Base-by-base conservation (phyloP, 1,139 yeast genomes). In the Suhomyces coccinellae region DNA sequence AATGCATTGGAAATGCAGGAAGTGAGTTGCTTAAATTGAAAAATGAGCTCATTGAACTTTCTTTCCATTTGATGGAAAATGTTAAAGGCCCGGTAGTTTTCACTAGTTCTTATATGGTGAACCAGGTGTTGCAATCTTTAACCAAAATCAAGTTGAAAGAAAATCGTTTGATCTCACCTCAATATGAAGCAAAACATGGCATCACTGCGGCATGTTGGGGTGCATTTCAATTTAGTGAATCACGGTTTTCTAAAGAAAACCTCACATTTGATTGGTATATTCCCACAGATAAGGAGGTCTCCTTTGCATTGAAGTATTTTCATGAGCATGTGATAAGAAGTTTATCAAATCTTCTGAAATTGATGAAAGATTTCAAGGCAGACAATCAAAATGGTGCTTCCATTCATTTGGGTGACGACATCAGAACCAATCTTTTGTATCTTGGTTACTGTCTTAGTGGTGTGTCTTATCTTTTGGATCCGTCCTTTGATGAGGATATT, bases 381-480 rank as follows among this genome's bases (percentile, higher is more conserved):
- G 53, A 55, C 2, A 45, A 36, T 8, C 47, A 40, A 22, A 54
- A 46, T n/a, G 64, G 62, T 33, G 61, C 55, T 3, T 55, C 66
- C 2, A 50, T 68, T 26, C 57, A 59, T 14, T 48, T 66, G 3
- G 57, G 73, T 3, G 87, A 83, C 53, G 79, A 73, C 15, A 61
- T 87, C 20, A 71, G 81, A 30, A 79, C 79, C 55, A 76, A 78
- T 53, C 67, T 86, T 52, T 65, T 83, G 38, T 79, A 77, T 46
- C 61, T 87, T 44, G 75, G 87, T 0, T 82, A 83, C 45, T 69
- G 82, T 0, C 58, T 86, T 2, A 82, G 95, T 43, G 97, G 97
- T 20, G 72, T 82, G n/a, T 78, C 96, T 17, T 73, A 79, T 43
- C 66, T 91, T 39, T 79, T 88, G 55, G 97, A 90, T 59, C 91